A percentile compares a stretch with the other conserved stretches of the same genome.
These are phyloP conservation scores for Colletotrichum shisoi DNA, from an alignment of 2,329 filamentous ascomycete genomes.

Conservation along the genomic window DNA sequence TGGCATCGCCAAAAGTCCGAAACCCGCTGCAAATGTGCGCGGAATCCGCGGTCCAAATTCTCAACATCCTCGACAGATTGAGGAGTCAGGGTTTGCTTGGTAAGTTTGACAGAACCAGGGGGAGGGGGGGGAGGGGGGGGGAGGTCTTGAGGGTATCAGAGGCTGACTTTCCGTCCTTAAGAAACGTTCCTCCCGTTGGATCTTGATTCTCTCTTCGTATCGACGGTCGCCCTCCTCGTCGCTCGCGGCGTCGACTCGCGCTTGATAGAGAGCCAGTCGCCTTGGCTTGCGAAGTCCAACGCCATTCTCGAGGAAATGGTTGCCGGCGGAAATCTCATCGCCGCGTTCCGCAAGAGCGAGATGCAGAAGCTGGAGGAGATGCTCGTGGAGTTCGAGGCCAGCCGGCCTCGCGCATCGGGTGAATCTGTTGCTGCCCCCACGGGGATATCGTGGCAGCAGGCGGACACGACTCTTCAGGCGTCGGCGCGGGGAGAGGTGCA, in stretches of 20 bases:
- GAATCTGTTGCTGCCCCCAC: background rate
- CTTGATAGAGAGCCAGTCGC: slow-evolving; percentile 48
- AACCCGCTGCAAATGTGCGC: slow-evolving; percentile 49
- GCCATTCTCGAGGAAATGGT: slow-evolving; percentile 58
- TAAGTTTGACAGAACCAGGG: slow-evolving; percentile 42
- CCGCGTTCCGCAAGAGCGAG: slow-evolving; percentile 55
- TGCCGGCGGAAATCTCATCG: slow-evolving; percentile 56
- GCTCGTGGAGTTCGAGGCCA: slow-evolving; percentile 40
- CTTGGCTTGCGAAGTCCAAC: slow-evolving; percentile 55
- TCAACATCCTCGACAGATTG: slow-evolving; percentile 54
- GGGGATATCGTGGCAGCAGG: slow-evolving; percentile 7
- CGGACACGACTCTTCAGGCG: background rate
- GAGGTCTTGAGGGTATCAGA: no score
- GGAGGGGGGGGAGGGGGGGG: no score
- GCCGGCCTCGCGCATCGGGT: background rate
- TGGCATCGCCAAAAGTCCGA: slow-evolving; percentile 49
- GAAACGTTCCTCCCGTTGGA: slow-evolving; percentile 57
- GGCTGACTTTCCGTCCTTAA: slow-evolving; percentile 36
- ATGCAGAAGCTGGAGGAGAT: slow-evolving; percentile 56
- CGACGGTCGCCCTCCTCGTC: slow-evolving; percentile 53
- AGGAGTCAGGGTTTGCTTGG: slow-evolving; percentile 57
- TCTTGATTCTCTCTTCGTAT: slow-evolving; percentile 55
- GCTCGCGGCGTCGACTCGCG: slow-evolving; percentile 49
- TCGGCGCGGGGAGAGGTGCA: background rate
- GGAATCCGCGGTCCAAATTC: slow-evolving; percentile 47